Base-by-base conservation (phyloP, 1,139 yeast genomes). In the Blastobotrys malaysiensis region DNA sequence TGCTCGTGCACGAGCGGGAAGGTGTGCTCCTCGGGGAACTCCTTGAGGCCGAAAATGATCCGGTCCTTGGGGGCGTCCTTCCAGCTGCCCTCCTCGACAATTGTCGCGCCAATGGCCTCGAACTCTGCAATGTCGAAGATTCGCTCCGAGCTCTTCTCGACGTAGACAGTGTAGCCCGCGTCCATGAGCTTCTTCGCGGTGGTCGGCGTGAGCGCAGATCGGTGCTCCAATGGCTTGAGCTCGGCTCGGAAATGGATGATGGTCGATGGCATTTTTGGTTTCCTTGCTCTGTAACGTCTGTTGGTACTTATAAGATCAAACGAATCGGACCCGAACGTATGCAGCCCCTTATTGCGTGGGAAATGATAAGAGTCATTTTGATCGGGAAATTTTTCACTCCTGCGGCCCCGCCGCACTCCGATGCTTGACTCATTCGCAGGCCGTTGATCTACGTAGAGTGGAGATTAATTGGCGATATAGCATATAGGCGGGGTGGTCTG, bases 41-140 rank as follows among this genome's bases (percentile, higher is more conserved):
- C 99, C 76, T 93, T 93, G 74, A 95, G 82, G 1, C 99, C 99
- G 65, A 88, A 78, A 62, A 95, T 88, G 58, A 91, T 82, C 69
- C 97, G 81, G 63, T 91, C 96, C 63, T 78, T 78, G 59, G 99
- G 98, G 47, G 99, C 98, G 52, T 75, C 68, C 63, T 80, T 82
- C 99, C 99, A 93, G 5, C 96, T 87, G 45, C 95, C 97, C 65
- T 83, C 87, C 52, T 96, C 96, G 18, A 91, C 98, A 54, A 93
- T 84, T 39, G 77, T 81, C 53, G 96, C 95, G 47, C 99, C 99
- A 43, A 76, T 90, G 43, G 62, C 67, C 62, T 77, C 84, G 70
- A 90, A 93, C 71, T 93, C 99, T 53, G 79, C 77, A 61, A 80
- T 77, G 56, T 78, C 75, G 69, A 93, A 93, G 63, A 88, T 77